Percentiles rank a stretch among this genome's conserved stretches.
Conservation (phyloP, 345 rosid genomes). For the Kernera saxatilis region DNA sequence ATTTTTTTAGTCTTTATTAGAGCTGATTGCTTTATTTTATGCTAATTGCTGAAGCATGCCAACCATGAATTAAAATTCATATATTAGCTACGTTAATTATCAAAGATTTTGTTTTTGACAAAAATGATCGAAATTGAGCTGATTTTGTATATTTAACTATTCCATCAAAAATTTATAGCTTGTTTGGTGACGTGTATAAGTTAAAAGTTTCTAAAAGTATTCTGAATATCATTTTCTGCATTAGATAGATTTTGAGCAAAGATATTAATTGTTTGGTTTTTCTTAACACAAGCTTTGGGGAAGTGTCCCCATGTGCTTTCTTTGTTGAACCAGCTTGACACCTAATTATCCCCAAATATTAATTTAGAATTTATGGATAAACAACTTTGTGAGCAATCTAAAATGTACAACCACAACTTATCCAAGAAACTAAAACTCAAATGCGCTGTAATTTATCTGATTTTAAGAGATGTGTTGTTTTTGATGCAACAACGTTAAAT, state of each 20-base stretch:
- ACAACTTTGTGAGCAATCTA: constrained; percentile 20
- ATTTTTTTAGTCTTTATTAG: neutral
- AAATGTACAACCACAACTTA: constrained; percentile 1
- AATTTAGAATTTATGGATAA: constrained; percentile 8
- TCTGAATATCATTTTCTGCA: neutral
- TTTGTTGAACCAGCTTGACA: constrained; percentile 32
- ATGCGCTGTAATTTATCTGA: constrained; percentile 7
- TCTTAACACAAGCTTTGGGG: constrained; percentile 16
- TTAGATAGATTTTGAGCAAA: constrained; percentile 20
- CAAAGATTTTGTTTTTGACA: neutral
- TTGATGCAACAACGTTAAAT: neutral
- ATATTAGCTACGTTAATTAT: neutral
- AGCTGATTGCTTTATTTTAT: no score
- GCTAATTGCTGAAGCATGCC: constrained; percentile 18
- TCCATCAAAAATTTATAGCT: neutral
- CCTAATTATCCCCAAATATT: constrained; percentile 29
- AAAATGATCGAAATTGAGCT: neutral
- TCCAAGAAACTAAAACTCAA: constrained; percentile 6
- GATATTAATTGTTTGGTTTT: constrained; percentile 11
- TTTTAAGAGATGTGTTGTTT: neutral
- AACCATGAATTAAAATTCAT: neutral
- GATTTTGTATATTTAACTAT: neutral
- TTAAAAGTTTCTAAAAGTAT: neutral
- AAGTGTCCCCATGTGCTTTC: constrained; percentile 34
- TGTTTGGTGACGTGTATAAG: neutral